Conservation (phyloP, 805 yeast species). For the Pichia heedii region DNA sequence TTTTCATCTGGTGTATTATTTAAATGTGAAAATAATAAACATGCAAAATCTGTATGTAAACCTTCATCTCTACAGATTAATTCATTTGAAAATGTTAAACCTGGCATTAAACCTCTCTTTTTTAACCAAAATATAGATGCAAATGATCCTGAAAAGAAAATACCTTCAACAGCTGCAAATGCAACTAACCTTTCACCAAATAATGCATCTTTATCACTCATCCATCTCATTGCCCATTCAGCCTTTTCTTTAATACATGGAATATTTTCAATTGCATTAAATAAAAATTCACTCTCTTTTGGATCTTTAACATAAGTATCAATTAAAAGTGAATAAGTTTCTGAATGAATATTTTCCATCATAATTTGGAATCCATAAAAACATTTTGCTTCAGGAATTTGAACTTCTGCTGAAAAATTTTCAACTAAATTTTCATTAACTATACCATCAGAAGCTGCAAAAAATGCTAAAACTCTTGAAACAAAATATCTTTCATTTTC, state of each 20-base stretch:
- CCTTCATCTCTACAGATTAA: conserved; percentile 98
- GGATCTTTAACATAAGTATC: conserved; percentile 96
- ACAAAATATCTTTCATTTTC: conserved; percentile 90
- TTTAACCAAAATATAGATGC: conserved; percentile 98
- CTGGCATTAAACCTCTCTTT: conserved; percentile 99
- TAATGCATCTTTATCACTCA: conserved; percentile 74
- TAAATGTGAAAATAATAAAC: conserved; percentile 87
- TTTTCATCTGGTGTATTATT: conserved; percentile 76
- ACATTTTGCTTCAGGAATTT: conserved; percentile 95
- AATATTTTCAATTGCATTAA: conserved; percentile 92
- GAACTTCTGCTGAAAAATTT: conserved; percentile 95
- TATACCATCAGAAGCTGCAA: conserved; percentile 98
- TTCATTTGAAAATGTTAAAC: conserved; percentile 95
- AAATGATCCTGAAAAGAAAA: conserved; percentile 95
- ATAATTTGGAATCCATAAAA: conserved; percentile 98
- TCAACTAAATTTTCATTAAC: conserved; percentile 97
- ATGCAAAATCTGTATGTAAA: conserved; percentile 96
- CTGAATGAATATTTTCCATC: conserved; percentile 99
- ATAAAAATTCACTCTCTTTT: conserved; percentile 79
- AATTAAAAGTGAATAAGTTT: conserved; percentile 89
- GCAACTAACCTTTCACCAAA: conserved; percentile 96
- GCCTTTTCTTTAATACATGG: conserved; percentile 97
- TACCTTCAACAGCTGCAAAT: conserved; percentile 98
- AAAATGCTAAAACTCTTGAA: conserved; percentile 90
- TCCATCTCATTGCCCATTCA: conserved; percentile 99